Conservation (phyloP, 306 rosid genomes). For the Canavalia gladiata region DNA sequence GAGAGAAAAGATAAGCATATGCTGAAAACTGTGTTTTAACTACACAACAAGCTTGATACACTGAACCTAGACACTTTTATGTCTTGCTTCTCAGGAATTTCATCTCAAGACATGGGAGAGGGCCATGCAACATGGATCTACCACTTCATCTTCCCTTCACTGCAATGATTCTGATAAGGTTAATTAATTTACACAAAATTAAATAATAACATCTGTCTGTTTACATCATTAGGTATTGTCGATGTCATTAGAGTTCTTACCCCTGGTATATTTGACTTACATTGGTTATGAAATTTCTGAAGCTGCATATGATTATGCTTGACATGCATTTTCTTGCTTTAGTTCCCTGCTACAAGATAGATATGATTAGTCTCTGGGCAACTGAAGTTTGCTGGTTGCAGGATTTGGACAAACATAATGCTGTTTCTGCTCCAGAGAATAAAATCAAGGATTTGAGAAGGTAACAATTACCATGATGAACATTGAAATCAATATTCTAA, state of each 20-base stretch:
- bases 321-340: constrained; percentile 39
- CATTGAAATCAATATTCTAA: constrained; percentile 32
- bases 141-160: constrained; percentile 65
- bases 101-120: constrained; percentile 87
- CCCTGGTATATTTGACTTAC: neutral
- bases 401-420: constrained; percentile 62
- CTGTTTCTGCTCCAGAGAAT: constrained; percentile 54
- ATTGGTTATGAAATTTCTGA: constrained; percentile 27
- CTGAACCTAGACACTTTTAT: neutral
- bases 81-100: constrained; percentile 73
- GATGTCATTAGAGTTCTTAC: constrained; percentile 24
- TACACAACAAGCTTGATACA: neutral
- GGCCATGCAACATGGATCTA: constrained; percentile 77
- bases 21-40: constrained; percentile 24
- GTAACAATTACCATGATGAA: constrained; percentile 52
- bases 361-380: constrained; percentile 30
- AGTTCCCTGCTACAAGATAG: constrained; percentile 33
- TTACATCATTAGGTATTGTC: constrained; percentile 20
- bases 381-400: constrained; percentile 55
- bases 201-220: constrained; percentile 37
- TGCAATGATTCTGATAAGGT: constrained; percentile 67
- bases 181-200: constrained; percentile 20
- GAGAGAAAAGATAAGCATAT: constrained; percentile 11
- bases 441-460: constrained; percentile 65
- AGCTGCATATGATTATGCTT: constrained; percentile 33